Evolutionary conservation across 495 filamentous ascomycete species (phyloP), one percentile per base, ranked within the genome.

Genomic region (Lophiostoma macrostomum): DNA sequence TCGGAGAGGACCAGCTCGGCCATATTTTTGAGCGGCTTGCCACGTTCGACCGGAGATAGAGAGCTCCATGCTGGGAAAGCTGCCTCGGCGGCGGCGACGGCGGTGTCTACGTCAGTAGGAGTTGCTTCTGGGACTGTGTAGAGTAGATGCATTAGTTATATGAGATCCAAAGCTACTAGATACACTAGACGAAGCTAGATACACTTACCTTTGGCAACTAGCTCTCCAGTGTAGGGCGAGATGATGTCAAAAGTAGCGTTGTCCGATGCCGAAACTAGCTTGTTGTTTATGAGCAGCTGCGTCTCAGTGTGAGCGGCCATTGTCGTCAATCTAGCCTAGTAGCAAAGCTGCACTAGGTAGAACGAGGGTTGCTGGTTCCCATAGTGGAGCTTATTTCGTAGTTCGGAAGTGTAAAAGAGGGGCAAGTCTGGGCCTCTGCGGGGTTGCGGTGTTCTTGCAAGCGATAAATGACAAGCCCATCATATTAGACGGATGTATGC

Each of bases 201-300:
- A 36, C 10, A 39, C 22, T 22, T 42, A 50, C 53, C 41, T 44
- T 74, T 54, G 19, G 71, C 71, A 23, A 74, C 64, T 1, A 67
- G 50, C 16, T 78, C 71, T 42, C 68, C 61, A 8, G 71, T 72
- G 46, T 70, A 71, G 8, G 74, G 75, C 23, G 68, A 77, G 34
- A 69, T 61, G 16, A 76, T 52, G 4, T 67, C 60, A 58, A 78
- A 78, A 4, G 69, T 69, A n/a, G 64, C 69, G 8, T 63, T 63
- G 52, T 65, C 68, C 14, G 71, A 69, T 8, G 76, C 70, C 13
- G 66, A 53, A 18, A 67, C 69, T 46, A 75, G 76, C 73, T 73
- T 66, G 64, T 69, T 70, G 58, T 76, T 74, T 40, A 79, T 78
- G 48, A 76, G 75, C 13, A 76, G 61, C 8, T 72, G 63, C 12